These are phyloP conservation scores for Limonium bicolor DNA, from an alignment of 148 eudicot species.

Conservation along the genomic window DNA sequence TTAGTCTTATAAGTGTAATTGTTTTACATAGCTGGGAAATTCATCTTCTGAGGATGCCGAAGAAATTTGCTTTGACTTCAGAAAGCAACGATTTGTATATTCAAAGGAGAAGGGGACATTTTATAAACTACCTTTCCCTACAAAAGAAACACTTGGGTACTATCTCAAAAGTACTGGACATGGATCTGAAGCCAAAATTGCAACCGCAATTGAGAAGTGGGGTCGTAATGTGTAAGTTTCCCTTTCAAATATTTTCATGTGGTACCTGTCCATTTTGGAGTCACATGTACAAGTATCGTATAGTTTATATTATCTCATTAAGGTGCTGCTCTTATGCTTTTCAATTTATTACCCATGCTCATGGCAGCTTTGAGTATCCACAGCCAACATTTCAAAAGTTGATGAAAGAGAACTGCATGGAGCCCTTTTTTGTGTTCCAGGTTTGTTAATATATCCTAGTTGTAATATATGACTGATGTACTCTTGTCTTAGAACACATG, in stretches of 20 bases:
- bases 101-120: constrained; percentile 66
- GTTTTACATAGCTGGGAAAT: constrained; percentile 32
- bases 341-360: neutral
- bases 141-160: constrained; percentile 78
- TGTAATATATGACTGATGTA: neutral
- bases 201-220: constrained; percentile 78
- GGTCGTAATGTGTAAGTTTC: constrained; percentile 78
- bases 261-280: neutral
- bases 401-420: constrained; percentile 98
- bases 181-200: constrained; percentile 82
- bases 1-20: neutral
- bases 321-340: constrained; percentile 2
- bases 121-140: constrained; percentile 82
- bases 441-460: constrained; percentile 21
- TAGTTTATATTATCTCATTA: no score
- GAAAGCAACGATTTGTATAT: constrained; percentile 82
- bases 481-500: neutral
- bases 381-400: constrained; percentile 95
- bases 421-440: constrained; percentile 99
- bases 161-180: constrained; percentile 74
- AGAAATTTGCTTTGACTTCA: constrained; percentile 81
- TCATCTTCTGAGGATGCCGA: constrained; percentile 31
- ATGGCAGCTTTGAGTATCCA: constrained; percentile 91
- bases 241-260: neutral
- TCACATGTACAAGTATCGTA: no score